These are phyloP conservation scores for Stevia rebaudiana DNA, from an alignment of 140 eudicot genomes.

Conservation along the genomic window DNA sequence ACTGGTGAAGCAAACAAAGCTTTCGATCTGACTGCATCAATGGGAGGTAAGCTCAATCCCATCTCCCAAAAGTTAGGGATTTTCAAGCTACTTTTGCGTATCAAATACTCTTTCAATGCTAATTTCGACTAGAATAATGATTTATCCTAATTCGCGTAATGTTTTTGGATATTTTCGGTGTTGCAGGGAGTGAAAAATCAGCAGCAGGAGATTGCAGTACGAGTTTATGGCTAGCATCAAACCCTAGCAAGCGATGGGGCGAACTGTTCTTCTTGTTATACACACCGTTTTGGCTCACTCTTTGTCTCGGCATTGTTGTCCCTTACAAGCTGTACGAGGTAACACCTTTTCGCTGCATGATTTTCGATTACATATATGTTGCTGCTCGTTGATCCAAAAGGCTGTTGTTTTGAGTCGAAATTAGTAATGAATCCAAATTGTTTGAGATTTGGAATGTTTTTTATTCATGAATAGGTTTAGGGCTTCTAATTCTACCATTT, in stretches of 20 bases:
- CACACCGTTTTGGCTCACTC: slow-evolving; percentile 94
- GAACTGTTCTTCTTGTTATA: slow-evolving; percentile 76
- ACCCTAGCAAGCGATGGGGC: slow-evolving; percentile 94
- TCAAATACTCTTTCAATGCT: background rate
- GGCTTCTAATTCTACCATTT: too few species aligned
- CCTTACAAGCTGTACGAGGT: slow-evolving; percentile 92
- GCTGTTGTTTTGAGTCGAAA: background rate
- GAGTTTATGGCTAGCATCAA: slow-evolving; percentile 64
- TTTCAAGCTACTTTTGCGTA: background rate
- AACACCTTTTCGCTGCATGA: background rate
- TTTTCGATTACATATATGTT: background rate
- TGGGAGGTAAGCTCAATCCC: slow-evolving; percentile 38
- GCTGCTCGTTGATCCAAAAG: background rate
- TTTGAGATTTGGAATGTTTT: background rate
- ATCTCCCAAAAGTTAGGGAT: slow-evolving; percentile 7
- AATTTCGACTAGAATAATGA: background rate
- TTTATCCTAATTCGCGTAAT: background rate
- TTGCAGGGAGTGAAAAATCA: slow-evolving; percentile 28
- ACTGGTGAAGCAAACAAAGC: slow-evolving; percentile 6
- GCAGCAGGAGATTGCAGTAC: slow-evolving; percentile 17
- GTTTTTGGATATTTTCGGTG: slow-evolving; percentile 6
- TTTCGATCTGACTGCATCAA: slow-evolving; percentile 30
- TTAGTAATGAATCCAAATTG: background rate
- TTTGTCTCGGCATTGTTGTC: slow-evolving; percentile 84
- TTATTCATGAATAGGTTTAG: slow-evolving; percentile 5